phyloP scores from a whole-genome alignment of 495 filamentous ascomycete species.

The Annulohypoxylon bovei region DNA sequence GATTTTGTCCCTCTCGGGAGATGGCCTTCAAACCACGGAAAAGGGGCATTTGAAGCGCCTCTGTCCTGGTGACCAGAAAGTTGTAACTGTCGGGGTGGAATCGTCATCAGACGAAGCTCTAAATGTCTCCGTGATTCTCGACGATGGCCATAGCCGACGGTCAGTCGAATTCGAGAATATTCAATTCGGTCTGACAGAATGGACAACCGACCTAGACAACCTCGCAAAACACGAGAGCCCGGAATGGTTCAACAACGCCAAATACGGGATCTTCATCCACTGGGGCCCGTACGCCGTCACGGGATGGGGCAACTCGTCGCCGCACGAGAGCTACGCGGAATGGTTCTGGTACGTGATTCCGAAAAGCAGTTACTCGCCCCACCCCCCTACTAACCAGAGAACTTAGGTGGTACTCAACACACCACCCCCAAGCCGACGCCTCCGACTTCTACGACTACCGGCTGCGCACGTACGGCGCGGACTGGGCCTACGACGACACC shows the following conservation, averaged over 20 bases:
- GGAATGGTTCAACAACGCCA: slow-evolving; percentile 63
- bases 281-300: slow-evolving; percentile 66
- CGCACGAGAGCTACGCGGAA: slow-evolving; percentile 63
- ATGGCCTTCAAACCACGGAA: slow-evolving; percentile 51
- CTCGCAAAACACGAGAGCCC: slow-evolving; percentile 60
- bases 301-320: slow-evolving; percentile 63
- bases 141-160: background rate
- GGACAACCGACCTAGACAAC: slow-evolving; percentile 46
- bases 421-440: slow-evolving; percentile 42
- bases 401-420: slow-evolving; percentile 47
- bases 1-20: slow-evolving; percentile 48
- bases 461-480: slow-evolving; percentile 58
- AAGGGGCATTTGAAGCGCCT: slow-evolving; percentile 58
- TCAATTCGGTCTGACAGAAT: slow-evolving; percentile 45
- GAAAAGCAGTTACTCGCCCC: background rate
- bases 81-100: slow-evolving; percentile 58
- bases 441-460: slow-evolving; percentile 60
- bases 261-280: slow-evolving; percentile 68
- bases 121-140: slow-evolving; percentile 26
- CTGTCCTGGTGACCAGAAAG: slow-evolving; percentile 62
- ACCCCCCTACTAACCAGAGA: background rate
- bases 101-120: slow-evolving; percentile 23
- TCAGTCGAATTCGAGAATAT: slow-evolving; percentile 20
- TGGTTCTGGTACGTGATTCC: slow-evolving; percentile 54
- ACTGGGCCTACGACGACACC: slow-evolving; percentile 66